phyloP scores from a whole-genome alignment of 2,329 filamentous ascomycete species.

The Fusarium mundagurra region DNA sequence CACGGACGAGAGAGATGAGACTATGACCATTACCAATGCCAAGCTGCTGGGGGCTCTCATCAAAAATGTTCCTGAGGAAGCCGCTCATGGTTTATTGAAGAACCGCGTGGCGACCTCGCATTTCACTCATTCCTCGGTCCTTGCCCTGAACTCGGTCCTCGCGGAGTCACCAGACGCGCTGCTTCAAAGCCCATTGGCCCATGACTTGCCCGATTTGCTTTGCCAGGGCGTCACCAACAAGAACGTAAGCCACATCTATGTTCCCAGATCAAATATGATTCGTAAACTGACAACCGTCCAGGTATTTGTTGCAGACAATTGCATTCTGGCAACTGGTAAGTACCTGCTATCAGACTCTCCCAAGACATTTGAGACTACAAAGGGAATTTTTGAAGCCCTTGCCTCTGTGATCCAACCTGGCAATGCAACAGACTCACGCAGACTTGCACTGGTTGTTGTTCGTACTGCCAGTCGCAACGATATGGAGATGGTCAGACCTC shows the following conservation, averaged over 20 bases:
- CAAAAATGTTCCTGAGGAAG: slow-evolving; percentile 81
- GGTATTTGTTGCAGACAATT: slow-evolving; percentile 89
- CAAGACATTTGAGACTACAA: slow-evolving; percentile 79
- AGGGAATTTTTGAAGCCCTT: slow-evolving; percentile 82
- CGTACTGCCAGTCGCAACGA: slow-evolving; percentile 85
- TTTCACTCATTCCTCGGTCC: slow-evolving; percentile 79
- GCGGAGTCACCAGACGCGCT: slow-evolving; percentile 80
- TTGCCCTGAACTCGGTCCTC: slow-evolving; percentile 89
- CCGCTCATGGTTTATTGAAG: slow-evolving; percentile 67
- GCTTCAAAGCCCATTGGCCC: slow-evolving; percentile 70
- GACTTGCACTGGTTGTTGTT: slow-evolving; percentile 85
- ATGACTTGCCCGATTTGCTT: slow-evolving; percentile 81
- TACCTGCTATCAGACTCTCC: slow-evolving; percentile 77
- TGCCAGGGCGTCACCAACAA: slow-evolving; percentile 82
- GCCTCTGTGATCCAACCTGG: slow-evolving; percentile 80
- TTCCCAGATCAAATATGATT: not conserved
- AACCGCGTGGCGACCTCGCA: slow-evolving; percentile 82
- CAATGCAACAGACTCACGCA: slow-evolving; percentile 81
- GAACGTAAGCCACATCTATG: slow-evolving; percentile 65
- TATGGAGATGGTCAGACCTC: slow-evolving; percentile 82
- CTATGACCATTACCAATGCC: slow-evolving; percentile 89
- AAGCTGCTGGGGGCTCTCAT: slow-evolving; percentile 89
- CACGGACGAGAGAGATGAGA: slow-evolving; percentile 75
- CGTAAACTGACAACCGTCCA: slow-evolving; percentile 47
- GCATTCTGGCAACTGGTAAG: slow-evolving; percentile 89